Evolutionary conservation across 1,284 basidiomycete genomes (phyloP).

Genomic region (Moesziomyces parantarcticus): DNA sequence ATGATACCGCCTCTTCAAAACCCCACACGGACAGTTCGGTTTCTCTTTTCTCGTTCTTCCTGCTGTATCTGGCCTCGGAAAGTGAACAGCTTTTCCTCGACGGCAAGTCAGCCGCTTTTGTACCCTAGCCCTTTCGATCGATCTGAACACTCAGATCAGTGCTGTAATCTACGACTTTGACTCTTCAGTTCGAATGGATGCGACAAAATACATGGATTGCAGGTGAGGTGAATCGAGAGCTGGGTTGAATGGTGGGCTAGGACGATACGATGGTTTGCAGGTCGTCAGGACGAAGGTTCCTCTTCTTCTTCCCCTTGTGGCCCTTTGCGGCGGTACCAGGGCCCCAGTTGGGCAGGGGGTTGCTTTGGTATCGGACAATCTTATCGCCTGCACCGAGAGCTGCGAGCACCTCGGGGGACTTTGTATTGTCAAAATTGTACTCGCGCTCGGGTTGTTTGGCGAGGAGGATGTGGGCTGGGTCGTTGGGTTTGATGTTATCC

Average conservation of each 20-base stretch:
- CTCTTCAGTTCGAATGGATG: no score
- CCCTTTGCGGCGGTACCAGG: conserved; percentile 71
- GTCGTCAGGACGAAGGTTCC: conserved; percentile 45
- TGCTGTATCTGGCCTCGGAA: conserved; percentile 8
- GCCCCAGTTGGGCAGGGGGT: conserved; percentile 92
- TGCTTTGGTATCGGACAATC: conserved; percentile 82
- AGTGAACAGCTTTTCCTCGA: background rate
- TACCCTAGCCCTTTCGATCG: no score
- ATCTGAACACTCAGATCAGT: no score
- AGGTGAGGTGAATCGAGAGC: no score
- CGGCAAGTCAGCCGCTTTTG: no score
- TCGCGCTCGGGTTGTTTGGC: conserved; percentile 70
- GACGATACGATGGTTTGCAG: conserved; percentile 3
- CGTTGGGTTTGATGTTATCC: conserved; percentile 72
- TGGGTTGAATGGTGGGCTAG: no score
- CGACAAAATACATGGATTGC: no score
- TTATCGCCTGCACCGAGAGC: conserved; percentile 34
- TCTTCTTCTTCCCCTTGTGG: conserved; percentile 51
- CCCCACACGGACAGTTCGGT: background rate
- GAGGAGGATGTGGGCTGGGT: conserved; percentile 77
- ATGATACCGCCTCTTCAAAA: background rate
- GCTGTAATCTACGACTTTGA: no score
- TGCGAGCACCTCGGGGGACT: conserved; percentile 31
- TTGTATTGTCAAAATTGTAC: conserved; percentile 45
- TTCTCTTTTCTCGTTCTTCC: background rate